These are phyloP conservation scores for Hortiboletus campestris DNA, from an alignment of 768 basidiomycete genomes.

Conservation along the genomic window DNA sequence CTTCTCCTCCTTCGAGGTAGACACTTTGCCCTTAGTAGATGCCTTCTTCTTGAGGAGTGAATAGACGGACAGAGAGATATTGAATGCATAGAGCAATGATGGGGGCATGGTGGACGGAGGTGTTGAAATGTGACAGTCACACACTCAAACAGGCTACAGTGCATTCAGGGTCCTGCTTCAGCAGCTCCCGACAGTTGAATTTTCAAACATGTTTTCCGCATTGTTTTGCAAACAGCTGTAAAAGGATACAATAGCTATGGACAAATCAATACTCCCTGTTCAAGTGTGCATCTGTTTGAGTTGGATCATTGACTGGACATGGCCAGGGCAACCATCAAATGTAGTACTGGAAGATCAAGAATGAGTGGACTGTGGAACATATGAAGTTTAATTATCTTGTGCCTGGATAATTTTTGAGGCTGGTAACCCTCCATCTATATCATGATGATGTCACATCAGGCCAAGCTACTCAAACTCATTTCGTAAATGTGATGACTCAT, in stretches of 20 bases:
- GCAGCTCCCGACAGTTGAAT: not conserved
- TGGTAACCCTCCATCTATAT: constrained; percentile 11
- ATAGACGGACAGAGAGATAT: not conserved
- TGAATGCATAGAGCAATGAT: not conserved
- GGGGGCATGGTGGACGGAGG: not conserved
- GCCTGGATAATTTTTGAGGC: constrained; percentile 20
- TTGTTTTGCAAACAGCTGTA: not conserved
- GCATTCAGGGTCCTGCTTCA: not conserved
- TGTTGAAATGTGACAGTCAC: not conserved
- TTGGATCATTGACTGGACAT: no score
- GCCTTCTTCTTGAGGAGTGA: not conserved
- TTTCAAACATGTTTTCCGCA: not conserved
- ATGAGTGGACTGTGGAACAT: not conserved
- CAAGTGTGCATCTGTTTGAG: no score
- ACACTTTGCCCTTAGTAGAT: not conserved
- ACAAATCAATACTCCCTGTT: no score
- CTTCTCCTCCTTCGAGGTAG: constrained; percentile 5
- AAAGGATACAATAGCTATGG: not conserved
- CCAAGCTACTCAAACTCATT: no score
- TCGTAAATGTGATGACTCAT: not conserved
- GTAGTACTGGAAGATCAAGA: constrained; percentile 4
- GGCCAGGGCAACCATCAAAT: constrained; percentile 25
- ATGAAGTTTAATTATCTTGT: not conserved
- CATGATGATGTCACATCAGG: not conserved
- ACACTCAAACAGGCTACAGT: not conserved